Percentiles rank a stretch among this genome's conserved stretches.
Conservation (phyloP, 1,284 basidiomycete species). For the Fomitopsis schrenkii region DNA sequence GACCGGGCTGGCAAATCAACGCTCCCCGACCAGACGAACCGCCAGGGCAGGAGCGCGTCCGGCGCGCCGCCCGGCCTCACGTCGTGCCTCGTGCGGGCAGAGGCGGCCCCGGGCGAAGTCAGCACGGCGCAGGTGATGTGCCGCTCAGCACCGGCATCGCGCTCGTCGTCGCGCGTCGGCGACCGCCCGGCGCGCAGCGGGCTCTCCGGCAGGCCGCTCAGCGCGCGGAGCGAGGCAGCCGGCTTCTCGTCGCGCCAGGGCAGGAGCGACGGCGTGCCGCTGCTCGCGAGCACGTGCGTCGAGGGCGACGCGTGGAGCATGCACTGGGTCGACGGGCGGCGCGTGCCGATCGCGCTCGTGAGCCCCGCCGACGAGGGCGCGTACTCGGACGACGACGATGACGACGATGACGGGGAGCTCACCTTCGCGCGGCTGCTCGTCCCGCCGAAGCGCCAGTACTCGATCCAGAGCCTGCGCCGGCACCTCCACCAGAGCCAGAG, state of each 20-base stretch:
- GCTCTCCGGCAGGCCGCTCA: too few relatives aligned
- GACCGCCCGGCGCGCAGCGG: too few relatives aligned
- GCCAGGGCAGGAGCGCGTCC: constrained; percentile 8
- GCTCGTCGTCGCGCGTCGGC: constrained; percentile 32
- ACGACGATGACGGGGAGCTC: too few relatives aligned
- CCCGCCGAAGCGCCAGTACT: too few relatives aligned
- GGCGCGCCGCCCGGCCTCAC: constrained; percentile 19
- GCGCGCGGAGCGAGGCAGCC: too few relatives aligned
- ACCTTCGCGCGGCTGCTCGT: too few relatives aligned
- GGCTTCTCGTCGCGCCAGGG: too few relatives aligned
- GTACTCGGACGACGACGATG: too few relatives aligned
- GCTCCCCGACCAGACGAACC: constrained; percentile 14
- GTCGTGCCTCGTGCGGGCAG: constrained; percentile 21
- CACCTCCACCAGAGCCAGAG: constrained; percentile 42
- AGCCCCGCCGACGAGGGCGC: too few relatives aligned
- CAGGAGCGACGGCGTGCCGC: too few relatives aligned
- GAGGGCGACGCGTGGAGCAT: constrained; percentile 38
- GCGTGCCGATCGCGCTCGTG: constrained; percentile 15
- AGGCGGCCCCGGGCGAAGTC: constrained; percentile 38
- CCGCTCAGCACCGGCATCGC: constrained; percentile 52
- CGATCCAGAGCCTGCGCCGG: too few relatives aligned
- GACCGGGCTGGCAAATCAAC: constrained; percentile 14
- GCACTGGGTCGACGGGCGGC: constrained; percentile 23
- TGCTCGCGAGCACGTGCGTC: constrained; percentile 34
- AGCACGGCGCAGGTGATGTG: constrained; percentile 53